These are phyloP conservation scores for Neurospora sp. DNA, from an alignment of 495 filamentous ascomycete species.

Conservation along the genomic window DNA sequence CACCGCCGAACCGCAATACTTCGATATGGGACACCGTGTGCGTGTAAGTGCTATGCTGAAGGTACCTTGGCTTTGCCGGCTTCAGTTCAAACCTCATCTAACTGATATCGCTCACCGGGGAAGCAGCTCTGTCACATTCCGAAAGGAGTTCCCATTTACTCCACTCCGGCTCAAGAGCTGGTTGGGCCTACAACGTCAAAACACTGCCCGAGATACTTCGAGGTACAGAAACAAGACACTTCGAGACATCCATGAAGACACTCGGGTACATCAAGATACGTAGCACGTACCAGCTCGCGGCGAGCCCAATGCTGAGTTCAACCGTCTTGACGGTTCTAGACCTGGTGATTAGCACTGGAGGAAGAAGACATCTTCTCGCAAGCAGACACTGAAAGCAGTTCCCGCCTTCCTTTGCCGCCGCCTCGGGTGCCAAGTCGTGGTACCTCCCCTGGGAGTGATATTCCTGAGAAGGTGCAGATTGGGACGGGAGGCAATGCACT, in stretches of 20 bases:
- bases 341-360: background rate
- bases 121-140: background rate
- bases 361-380: background rate
- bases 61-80: background rate
- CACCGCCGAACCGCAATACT: background rate
- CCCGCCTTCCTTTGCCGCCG: background rate
- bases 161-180: background rate
- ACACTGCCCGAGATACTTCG: background rate
- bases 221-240: background rate
- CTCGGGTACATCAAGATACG: background rate
- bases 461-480: background rate
- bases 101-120: background rate
- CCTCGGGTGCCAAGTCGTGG: background rate
- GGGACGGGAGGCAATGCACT: background rate
- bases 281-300: background rate
- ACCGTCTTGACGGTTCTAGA: background rate
- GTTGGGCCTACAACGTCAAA: background rate
- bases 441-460: background rate
- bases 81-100: background rate
- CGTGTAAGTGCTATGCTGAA: background rate
- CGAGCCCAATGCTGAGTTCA: background rate
- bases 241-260: background rate
- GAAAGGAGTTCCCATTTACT: background rate
- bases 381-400: background rate
- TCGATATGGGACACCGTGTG: background rate